phyloP scores from a whole-genome alignment of 1,284 basidiomycete species.

The Leccinum subrobustum region DNA sequence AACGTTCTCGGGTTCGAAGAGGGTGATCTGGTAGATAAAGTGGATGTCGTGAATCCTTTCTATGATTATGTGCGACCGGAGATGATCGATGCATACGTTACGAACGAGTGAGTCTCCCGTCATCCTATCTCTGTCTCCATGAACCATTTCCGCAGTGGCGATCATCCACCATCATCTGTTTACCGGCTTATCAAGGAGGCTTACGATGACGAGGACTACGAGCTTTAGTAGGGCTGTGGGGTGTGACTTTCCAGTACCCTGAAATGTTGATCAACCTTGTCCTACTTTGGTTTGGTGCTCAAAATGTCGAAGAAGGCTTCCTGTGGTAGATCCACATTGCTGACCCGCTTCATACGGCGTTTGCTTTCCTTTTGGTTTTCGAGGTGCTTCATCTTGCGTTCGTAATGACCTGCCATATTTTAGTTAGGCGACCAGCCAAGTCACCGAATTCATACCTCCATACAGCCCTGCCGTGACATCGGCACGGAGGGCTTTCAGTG shows the following conservation, averaged over 20 bases:
- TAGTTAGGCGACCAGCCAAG: not conserved
- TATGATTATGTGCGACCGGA: constrained; percentile 95
- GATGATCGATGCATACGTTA: constrained; percentile 91
- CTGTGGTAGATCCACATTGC: constrained; percentile 86
- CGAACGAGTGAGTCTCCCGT: constrained; percentile 79
- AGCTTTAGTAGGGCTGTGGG: constrained; percentile 44
- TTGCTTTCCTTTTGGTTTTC: constrained; percentile 94
- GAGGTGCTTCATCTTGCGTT: constrained; percentile 90
- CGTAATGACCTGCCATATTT: constrained; percentile 65
- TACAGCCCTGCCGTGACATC: constrained; percentile 96
- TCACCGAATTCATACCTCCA: constrained; percentile 53
- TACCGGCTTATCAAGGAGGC: constrained; percentile 89
- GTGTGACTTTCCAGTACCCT: not conserved
- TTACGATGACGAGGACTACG: constrained; percentile 89
- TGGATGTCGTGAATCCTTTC: constrained; percentile 89
- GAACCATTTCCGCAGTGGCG: constrained; percentile 56
- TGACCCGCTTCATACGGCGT: constrained; percentile 80
- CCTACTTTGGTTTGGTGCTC: constrained; percentile 45
- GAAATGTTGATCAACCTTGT: constrained; percentile 4
- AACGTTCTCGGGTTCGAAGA: constrained; percentile 82
- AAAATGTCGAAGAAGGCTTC: constrained; percentile 90
- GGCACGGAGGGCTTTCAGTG: constrained; percentile 82
- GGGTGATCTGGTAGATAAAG: constrained; percentile 74
- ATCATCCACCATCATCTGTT: constrained; percentile 90
- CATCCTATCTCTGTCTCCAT: constrained; percentile 6